phyloP scores from a whole-genome alignment of 2,329 filamentous ascomycete genomes.

The Lizonia empirigonia region DNA sequence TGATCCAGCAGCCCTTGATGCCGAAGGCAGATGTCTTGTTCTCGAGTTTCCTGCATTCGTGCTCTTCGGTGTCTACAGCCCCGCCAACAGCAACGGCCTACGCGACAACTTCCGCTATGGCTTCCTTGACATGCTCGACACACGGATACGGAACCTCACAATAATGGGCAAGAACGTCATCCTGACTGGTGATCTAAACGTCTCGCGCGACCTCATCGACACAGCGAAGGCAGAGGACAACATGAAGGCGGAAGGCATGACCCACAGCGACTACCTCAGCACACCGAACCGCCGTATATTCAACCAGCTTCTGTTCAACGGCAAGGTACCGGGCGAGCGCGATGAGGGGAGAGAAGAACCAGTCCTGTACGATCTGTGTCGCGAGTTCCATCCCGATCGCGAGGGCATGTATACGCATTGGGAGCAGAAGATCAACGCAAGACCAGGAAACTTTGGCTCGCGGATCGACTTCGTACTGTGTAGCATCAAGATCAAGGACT shows the following conservation, averaged over 20 bases:
- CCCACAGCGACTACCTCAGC: conserved; percentile 73
- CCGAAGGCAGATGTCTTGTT: conserved; percentile 88
- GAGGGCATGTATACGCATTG: conserved; percentile 96
- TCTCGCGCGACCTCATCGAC: conserved; percentile 72
- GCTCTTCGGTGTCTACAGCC: conserved; percentile 88
- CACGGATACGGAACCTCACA: conserved; percentile 81
- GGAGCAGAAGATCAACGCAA: conserved; percentile 92
- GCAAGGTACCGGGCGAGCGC: conserved; percentile 68
- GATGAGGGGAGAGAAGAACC: conserved; percentile 73
- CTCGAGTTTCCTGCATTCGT: conserved; percentile 96
- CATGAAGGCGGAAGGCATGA: conserved; percentile 71
- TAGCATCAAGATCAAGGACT: conserved; percentile 75
- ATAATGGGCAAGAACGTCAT: conserved; percentile 83
- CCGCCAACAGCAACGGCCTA: conserved; percentile 83
- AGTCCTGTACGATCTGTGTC: conserved; percentile 81
- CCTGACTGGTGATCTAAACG: conserved; percentile 87
- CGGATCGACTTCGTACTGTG: conserved; percentile 94
- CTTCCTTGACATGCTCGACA: conserved; percentile 81
- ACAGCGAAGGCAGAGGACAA: conserved; percentile 74
- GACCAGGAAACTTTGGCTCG: conserved; percentile 91
- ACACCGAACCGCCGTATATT: conserved; percentile 76
- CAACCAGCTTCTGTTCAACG: conserved; percentile 81
- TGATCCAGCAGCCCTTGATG: conserved; percentile 77
- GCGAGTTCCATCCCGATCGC: conserved; percentile 78
- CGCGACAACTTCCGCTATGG: conserved; percentile 81